These are phyloP conservation scores for Saccharomycopsis javanensis DNA, from an alignment of 805 yeast species.

Conservation along the genomic window DNA sequence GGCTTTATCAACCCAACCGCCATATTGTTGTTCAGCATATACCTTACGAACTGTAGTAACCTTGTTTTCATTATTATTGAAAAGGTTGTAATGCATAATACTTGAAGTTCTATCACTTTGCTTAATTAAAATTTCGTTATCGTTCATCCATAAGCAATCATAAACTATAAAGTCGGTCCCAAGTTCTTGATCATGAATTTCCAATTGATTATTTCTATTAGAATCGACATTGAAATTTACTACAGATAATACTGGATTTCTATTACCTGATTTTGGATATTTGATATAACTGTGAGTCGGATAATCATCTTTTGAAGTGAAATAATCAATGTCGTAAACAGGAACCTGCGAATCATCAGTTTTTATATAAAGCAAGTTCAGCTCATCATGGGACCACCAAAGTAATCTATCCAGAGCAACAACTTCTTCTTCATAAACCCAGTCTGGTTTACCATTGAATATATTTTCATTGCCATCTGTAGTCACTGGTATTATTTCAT, in stretches of 20 bases:
- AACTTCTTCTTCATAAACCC: conserved; percentile 94
- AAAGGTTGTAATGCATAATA: conserved; percentile 39
- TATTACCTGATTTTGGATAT: conserved; percentile 78
- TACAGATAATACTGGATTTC: conserved; percentile 59
- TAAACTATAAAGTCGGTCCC: conserved; percentile 48
- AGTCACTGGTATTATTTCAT: conserved; percentile 42
- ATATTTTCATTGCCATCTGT: conserved; percentile 58
- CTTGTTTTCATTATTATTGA: conserved; percentile 25
- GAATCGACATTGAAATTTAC: conserved; percentile 34
- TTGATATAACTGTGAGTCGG: conserved; percentile 54
- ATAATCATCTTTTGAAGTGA: conserved; percentile 49
- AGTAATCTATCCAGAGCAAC: conserved; percentile 57
- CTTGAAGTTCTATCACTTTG: conserved; percentile 57
- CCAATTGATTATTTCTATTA: conserved; percentile 16
- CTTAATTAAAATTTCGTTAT: conserved; percentile 42
- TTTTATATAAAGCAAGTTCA: conserved; percentile 51
- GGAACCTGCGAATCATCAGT: conserved; percentile 70
- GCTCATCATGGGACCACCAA: conserved; percentile 83
- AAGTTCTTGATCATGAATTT: conserved; percentile 18
- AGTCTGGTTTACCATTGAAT: conserved; percentile 85
- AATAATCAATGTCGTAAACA: conserved; percentile 65
- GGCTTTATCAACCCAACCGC: conserved; percentile 53
- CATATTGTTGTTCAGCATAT: conserved; percentile 33
- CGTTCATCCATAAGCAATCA: conserved; percentile 50
- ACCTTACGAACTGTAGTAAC: conserved; percentile 35